Conservation (phyloP, 192 early-diverging fungal species). For the Mortierella claussenii region DNA sequence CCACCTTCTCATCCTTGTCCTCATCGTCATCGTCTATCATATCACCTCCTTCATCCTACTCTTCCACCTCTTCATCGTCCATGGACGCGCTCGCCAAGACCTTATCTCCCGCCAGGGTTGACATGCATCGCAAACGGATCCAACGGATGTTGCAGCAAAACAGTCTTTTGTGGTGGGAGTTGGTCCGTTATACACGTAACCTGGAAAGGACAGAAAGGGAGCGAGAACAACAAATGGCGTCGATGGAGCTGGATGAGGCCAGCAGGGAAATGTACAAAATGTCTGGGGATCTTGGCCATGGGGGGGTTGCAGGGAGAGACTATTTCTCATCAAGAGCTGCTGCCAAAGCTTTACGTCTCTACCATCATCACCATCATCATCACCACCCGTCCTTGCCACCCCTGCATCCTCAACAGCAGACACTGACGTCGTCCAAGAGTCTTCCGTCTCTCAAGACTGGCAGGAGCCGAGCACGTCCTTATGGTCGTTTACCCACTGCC, state of each 20-base stretch:
- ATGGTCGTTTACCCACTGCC: constrained; percentile 13
- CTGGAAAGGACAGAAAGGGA: constrained; percentile 37
- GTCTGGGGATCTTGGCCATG: too few relatives aligned
- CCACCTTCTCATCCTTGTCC: neutral
- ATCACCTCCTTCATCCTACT: constrained; percentile 43
- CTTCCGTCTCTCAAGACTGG: neutral
- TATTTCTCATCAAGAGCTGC: too few relatives aligned
- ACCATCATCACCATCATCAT: constrained; percentile 51
- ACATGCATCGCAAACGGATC: constrained; percentile 33
- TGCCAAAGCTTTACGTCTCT: too few relatives aligned
- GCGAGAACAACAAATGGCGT: constrained; percentile 21
- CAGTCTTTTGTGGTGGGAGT: constrained; percentile 51
- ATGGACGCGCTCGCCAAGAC: constrained; percentile 34
- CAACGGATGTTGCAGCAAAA: constrained; percentile 49
- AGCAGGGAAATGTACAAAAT: too few relatives aligned
- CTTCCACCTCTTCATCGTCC: constrained; percentile 23
- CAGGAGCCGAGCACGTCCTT: constrained; percentile 7
- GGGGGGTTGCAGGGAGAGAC: too few relatives aligned
- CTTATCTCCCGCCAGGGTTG: constrained; percentile 24
- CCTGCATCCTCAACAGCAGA: constrained; percentile 39
- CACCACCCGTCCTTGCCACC: constrained; percentile 31
- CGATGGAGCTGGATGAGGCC: neutral
- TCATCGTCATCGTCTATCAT: constrained; percentile 12
- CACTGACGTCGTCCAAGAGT: constrained; percentile 6
- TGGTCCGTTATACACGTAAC: constrained; percentile 47